Percentiles rank a stretch among this genome's conserved stretches.
phyloP scores from a whole-genome alignment of 164 flowering plant genomes.

The Santalum album region DNA sequence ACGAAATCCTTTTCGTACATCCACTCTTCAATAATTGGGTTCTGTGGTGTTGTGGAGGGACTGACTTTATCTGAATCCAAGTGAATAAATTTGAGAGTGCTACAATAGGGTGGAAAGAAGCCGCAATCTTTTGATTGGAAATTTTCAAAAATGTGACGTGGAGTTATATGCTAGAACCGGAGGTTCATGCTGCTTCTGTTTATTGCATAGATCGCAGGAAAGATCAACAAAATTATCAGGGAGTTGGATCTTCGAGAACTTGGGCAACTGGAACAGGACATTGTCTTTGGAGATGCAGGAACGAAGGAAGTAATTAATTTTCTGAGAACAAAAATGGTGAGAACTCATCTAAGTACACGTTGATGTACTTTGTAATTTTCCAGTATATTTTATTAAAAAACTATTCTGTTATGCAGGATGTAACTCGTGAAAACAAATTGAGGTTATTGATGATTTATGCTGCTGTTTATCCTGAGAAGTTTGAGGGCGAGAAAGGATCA shows the following conservation, averaged over 20 bases:
- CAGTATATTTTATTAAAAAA: constrained; percentile 5
- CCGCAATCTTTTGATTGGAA: not conserved
- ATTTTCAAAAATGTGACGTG: too few species aligned
- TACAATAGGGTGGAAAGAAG: too few species aligned
- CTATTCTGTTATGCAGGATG: constrained; percentile 45
- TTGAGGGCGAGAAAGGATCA: constrained; percentile 89
- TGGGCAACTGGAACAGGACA: constrained; percentile 92
- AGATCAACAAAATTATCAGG: constrained; percentile 61
- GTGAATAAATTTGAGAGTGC: too few species aligned
- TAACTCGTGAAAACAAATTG: constrained; percentile 65
- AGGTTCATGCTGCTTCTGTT: too few species aligned
- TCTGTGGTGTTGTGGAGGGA: too few species aligned
- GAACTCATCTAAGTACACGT: not conserved
- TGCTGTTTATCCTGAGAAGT: constrained; percentile 80
- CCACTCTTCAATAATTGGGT: too few species aligned
- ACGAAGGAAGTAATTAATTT: constrained; percentile 80
- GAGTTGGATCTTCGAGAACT: constrained; percentile 73
- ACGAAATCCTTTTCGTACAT: too few species aligned
- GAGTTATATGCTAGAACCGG: too few species aligned
- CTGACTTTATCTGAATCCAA: too few species aligned
- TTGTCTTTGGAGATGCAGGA: constrained; percentile 97
- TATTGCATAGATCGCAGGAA: constrained; percentile 76
- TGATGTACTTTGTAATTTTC: constrained; percentile 1
- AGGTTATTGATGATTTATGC: constrained; percentile 93
- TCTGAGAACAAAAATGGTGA: constrained; percentile 66